Evolutionary conservation across 192 early-diverging fungal genomes (phyloP).

Genomic region (Umbelopsis isabellina): DNA sequence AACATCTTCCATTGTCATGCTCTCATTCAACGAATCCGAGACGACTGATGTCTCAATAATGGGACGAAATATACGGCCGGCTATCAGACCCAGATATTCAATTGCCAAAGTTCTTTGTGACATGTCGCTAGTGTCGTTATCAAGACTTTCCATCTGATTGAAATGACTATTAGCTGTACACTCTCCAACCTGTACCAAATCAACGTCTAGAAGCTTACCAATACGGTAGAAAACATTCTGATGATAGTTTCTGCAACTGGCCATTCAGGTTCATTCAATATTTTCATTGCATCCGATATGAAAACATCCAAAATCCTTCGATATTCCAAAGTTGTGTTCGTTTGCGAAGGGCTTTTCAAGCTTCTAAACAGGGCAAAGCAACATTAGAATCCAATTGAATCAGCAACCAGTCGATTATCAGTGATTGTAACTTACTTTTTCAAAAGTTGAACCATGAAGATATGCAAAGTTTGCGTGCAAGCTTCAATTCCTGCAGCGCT

Average conservation of each 20-base stretch:
- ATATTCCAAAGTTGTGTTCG: slow-evolving; percentile 70
- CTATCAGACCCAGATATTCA: slow-evolving; percentile 64
- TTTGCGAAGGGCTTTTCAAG: background rate
- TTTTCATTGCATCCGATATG: slow-evolving; percentile 69
- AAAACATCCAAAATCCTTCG: slow-evolving; percentile 69
- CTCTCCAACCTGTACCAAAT: background rate
- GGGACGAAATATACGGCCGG: slow-evolving; percentile 54
- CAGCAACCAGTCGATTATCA: background rate
- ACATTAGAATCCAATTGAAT: background rate
- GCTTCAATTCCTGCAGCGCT: background rate
- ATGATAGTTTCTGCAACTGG: slow-evolving; percentile 81
- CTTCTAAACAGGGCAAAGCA: background rate
- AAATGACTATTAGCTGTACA: background rate
- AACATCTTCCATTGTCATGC: too few species aligned
- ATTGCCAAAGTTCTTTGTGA: slow-evolving; percentile 50
- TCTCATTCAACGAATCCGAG: too few species aligned
- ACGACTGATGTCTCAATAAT: background rate
- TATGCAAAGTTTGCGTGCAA: background rate
- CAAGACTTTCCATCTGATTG: background rate
- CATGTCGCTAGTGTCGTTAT: background rate
- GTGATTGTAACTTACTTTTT: background rate
- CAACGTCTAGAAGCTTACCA: slow-evolving; percentile 46
- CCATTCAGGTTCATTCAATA: slow-evolving; percentile 88
- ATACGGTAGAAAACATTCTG: slow-evolving; percentile 65
- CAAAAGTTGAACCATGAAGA: slow-evolving; percentile 1